Percentiles rank a stretch among this genome's conserved stretches.
These are phyloP conservation scores for Corymbia calophylla DNA, from an alignment of 441 rosid genomes.

Conservation along the genomic window DNA sequence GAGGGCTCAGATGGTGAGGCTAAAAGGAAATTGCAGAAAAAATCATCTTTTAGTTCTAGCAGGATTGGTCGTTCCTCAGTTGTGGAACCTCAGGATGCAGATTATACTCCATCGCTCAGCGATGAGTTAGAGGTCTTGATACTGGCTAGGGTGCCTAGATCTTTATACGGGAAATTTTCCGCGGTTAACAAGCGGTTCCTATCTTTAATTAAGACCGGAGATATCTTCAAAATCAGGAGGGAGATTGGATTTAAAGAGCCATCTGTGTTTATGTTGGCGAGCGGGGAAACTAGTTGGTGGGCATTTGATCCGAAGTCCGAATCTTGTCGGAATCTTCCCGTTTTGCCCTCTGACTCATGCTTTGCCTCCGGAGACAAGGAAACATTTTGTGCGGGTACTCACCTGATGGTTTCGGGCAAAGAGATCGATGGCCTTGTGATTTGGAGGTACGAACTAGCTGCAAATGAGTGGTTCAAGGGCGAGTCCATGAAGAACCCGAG, in stretches of 20 bases:
- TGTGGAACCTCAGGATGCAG: constrained; percentile 87
- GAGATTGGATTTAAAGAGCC: constrained; percentile 54
- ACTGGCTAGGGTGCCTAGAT: constrained; percentile 62
- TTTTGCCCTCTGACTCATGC: constrained; percentile 63
- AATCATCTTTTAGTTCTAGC: constrained; percentile 6
- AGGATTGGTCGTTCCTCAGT: constrained; percentile 13
- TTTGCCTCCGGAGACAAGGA: constrained; percentile 64
- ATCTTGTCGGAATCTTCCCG: constrained; percentile 44
- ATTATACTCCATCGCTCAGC: constrained; percentile 65
- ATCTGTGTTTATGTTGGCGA: constrained; percentile 64
- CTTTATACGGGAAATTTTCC: constrained; percentile 65
- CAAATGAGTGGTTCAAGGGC: constrained; percentile 68
- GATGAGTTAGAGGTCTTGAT: constrained; percentile 70
- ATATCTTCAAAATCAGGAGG: constrained; percentile 61
- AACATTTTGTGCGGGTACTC: constrained; percentile 76
- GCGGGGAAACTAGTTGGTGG: constrained; percentile 70
- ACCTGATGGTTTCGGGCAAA: constrained; percentile 69
- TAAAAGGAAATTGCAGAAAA: constrained; percentile 14
- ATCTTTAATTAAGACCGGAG: constrained; percentile 49
- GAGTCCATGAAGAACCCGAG: constrained; percentile 63
- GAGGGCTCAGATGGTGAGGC: background rate
- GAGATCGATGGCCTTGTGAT: constrained; percentile 49
- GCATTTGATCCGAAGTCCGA: constrained; percentile 50
- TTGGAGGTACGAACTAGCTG: constrained; percentile 74
- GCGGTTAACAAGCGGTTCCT: constrained; percentile 44